These are phyloP conservation scores for Eutypella sp. DNA, from an alignment of 2,329 filamentous ascomycete species.

Conservation along the genomic window DNA sequence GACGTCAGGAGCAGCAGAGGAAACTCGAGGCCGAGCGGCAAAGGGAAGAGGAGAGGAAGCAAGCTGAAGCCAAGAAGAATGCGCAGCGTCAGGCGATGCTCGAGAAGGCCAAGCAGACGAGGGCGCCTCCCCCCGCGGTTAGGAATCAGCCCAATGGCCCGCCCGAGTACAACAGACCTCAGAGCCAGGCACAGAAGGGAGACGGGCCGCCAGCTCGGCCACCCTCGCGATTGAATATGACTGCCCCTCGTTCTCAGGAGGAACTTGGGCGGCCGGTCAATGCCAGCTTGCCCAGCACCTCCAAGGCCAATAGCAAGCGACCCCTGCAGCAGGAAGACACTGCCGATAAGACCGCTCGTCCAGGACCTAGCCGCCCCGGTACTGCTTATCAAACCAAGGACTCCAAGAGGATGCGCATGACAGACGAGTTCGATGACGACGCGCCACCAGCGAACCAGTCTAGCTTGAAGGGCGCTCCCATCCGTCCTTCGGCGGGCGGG, in stretches of 20 bases:
- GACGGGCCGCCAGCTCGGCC: constrained; percentile 37
- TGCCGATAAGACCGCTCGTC: constrained; percentile 48
- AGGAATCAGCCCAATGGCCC: constrained; percentile 50
- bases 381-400: constrained; percentile 66
- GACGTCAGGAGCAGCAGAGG: constrained; percentile 51
- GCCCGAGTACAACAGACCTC: constrained; percentile 38
- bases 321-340: constrained; percentile 61
- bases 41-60: constrained; percentile 56
- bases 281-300: constrained; percentile 54
- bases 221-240: constrained; percentile 54
- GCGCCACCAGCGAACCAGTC: constrained; percentile 48
- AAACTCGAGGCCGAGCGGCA: constrained; percentile 59
- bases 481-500: constrained; percentile 71
- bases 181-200: not conserved
- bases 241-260: constrained; percentile 48
- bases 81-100: constrained; percentile 59
- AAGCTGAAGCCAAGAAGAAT: constrained; percentile 61
- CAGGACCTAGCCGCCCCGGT: constrained; percentile 44
- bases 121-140: constrained; percentile 56
- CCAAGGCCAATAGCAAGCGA: constrained; percentile 71
- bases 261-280: constrained; percentile 58
- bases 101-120: constrained; percentile 61
- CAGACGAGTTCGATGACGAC: constrained; percentile 65
- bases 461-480: constrained; percentile 74
- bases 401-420: constrained; percentile 73